These are phyloP conservation scores for Begonia peltatifolia DNA, from an alignment of 306 rosid species.

Conservation along the genomic window DNA sequence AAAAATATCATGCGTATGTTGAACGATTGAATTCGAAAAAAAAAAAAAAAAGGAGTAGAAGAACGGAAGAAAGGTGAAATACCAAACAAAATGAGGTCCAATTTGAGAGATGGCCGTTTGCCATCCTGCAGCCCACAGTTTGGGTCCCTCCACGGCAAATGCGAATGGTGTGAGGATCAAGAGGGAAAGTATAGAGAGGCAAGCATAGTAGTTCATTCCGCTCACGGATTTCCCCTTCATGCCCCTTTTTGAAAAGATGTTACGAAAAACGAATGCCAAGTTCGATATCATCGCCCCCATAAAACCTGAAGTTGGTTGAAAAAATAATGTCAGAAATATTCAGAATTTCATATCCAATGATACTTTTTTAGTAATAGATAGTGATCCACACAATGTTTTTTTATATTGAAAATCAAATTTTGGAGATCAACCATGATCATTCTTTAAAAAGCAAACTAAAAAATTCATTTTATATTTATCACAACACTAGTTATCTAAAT, in stretches of 20 bases:
- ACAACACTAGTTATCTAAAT: too few species aligned
- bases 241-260: conserved; percentile 76
- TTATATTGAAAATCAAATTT: too few species aligned
- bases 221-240: conserved; percentile 89
- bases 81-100: conserved; percentile 77
- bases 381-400: too few species aligned
- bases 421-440: too few species aligned
- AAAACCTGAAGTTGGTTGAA: conserved; percentile 34
- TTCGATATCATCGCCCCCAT: conserved; percentile 97
- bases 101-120: conserved; percentile 47
- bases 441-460: too few species aligned
- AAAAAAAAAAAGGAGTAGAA: too few species aligned
- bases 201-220: conserved; percentile 88
- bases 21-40: too few species aligned
- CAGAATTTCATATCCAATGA: too few species aligned
- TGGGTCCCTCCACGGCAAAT: conserved; percentile 82
- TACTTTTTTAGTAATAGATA: too few species aligned
- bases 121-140: conserved; percentile 76
- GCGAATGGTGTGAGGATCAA: conserved; percentile 73
- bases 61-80: conserved; percentile 4
- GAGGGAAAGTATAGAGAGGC: conserved; percentile 73
- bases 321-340: too few species aligned
- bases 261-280: conserved; percentile 74
- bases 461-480: too few species aligned
- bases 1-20: too few species aligned